phyloP scores from a whole-genome alignment of 2,329 filamentous ascomycete genomes.

The Exophiala spinifera region DNA sequence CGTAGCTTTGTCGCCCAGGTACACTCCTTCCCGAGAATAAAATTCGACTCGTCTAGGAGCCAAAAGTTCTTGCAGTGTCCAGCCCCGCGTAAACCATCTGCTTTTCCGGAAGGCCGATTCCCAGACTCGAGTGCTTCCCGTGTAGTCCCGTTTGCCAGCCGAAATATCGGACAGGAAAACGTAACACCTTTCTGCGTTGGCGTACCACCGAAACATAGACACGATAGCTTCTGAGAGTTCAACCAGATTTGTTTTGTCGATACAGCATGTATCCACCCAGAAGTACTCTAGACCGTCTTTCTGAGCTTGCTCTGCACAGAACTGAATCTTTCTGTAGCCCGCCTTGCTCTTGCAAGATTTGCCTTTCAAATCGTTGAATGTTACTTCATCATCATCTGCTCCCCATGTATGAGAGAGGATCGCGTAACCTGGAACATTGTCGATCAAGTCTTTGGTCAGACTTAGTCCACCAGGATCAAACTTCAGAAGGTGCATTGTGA shows the following conservation, averaged over 20 bases:
- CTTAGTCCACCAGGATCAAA: not conserved
- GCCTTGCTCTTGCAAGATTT: not conserved
- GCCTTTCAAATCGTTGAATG: conserved; percentile 10
- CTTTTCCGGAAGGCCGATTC: conserved; percentile 8
- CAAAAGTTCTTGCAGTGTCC: too few relatives aligned
- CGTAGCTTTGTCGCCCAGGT: conserved; percentile 30
- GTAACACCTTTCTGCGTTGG: conserved; percentile 21
- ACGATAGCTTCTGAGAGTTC: conserved; percentile 27
- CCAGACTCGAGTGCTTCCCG: conserved; percentile 14
- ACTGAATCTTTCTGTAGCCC: conserved; percentile 12
- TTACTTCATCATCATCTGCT: conserved; percentile 18
- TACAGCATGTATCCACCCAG: too few relatives aligned
- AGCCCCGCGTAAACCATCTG: too few relatives aligned
- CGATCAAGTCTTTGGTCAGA: not conserved
- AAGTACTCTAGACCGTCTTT: too few relatives aligned
- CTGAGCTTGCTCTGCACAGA: too few relatives aligned
- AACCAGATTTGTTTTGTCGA: conserved; percentile 24
- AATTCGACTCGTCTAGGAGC: conserved; percentile 32
- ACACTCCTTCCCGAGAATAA: conserved; percentile 25
- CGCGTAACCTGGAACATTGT: conserved; percentile 20
- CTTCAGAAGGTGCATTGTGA: too few relatives aligned
- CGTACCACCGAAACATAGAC: conserved; percentile 30
- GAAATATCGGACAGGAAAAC: conserved; percentile 19
- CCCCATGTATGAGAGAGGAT: conserved; percentile 29
- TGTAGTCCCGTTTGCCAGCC: conserved; percentile 10